A percentile compares a stretch with the other conserved stretches of the same genome.
These are phyloP conservation scores for Boletus speciosus DNA, from an alignment of 768 basidiomycete genomes.

Conservation along the genomic window DNA sequence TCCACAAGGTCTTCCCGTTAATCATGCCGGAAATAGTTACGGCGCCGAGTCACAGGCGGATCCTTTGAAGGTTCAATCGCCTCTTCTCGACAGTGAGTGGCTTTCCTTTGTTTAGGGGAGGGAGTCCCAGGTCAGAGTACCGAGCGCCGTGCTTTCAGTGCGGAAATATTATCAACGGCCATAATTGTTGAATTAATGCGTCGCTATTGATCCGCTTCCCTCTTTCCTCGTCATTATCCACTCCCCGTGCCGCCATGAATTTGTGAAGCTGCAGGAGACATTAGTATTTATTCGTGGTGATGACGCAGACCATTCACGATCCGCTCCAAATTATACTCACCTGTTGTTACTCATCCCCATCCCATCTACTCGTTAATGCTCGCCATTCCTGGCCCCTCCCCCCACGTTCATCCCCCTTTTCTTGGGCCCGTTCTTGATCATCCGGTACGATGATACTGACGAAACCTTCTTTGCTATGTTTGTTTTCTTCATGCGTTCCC, in stretches of 20 bases:
- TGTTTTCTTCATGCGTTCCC: conserved; percentile 19
- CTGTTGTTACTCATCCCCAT: conserved; percentile 5
- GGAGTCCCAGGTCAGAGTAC: conserved; percentile 78
- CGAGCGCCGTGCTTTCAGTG: conserved; percentile 89
- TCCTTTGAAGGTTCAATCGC: conserved; percentile 19
- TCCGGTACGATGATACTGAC: conserved; percentile 45
- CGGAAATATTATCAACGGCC: conserved; percentile 74
- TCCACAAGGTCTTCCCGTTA: conserved; percentile 32
- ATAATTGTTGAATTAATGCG: conserved; percentile 46
- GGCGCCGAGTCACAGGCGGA: conserved; percentile 25
- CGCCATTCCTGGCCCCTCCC: conserved; percentile 32
- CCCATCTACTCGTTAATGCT: conserved; percentile 9
- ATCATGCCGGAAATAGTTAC: conserved; percentile 18
- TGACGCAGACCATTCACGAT: conserved; percentile 19
- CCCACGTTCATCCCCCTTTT: conserved; percentile 36
- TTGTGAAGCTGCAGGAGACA: conserved; percentile 27
- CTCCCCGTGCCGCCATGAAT: conserved; percentile 26
- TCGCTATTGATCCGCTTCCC: conserved; percentile 17
- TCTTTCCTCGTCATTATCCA: conserved; percentile 24
- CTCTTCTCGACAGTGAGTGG: conserved; percentile 60
- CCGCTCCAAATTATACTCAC: conserved; percentile 3
- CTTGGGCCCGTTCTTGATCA: conserved; percentile 43
- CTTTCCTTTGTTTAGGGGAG: conserved; percentile 62
- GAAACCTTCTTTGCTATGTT: conserved; percentile 27
- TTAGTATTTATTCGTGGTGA: conserved; percentile 20